Evolutionary conservation across 1,284 basidiomycete genomes (phyloP).

Genomic region (Retiboletus fuscus): DNA sequence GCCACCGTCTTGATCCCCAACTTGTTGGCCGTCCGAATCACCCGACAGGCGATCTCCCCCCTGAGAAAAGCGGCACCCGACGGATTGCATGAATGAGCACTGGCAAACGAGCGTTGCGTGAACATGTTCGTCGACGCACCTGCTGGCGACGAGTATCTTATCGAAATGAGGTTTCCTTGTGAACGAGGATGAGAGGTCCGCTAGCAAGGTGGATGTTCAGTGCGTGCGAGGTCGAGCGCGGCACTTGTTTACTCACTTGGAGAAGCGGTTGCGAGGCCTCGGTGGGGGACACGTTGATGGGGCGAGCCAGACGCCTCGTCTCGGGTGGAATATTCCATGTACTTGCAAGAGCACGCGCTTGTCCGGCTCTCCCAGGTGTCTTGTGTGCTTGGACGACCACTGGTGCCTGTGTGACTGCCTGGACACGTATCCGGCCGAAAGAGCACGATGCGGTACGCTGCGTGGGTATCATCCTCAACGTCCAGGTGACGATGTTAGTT

Average conservation of each 20-base stretch:
- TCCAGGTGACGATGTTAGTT: background rate
- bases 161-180: conserved; percentile 70
- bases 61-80: conserved; percentile 53
- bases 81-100: background rate
- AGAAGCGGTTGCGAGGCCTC: conserved; percentile 35
- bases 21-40: conserved; percentile 90
- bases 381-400: conserved; percentile 24
- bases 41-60: conserved; percentile 94
- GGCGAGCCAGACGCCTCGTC: conserved; percentile 9
- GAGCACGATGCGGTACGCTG: conserved; percentile 44
- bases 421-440: conserved; percentile 35
- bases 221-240: background rate
- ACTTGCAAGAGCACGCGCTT: conserved; percentile 18
- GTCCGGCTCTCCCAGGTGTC: conserved; percentile 19
- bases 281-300: conserved; percentile 5
- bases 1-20: conserved; percentile 91
- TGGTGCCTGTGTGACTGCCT: conserved; percentile 25
- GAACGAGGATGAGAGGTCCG: conserved; percentile 12
- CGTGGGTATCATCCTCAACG: conserved; percentile 46
- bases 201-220: conserved; percentile 10
- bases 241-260: conserved; percentile 29
- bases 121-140: conserved; percentile 56
- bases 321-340: conserved; percentile 9
- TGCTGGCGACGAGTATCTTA: conserved; percentile 89
- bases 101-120: background rate